phyloP scores from a whole-genome alignment of 75 land plant genomes.

The Cunninghamia lanceolata region DNA sequence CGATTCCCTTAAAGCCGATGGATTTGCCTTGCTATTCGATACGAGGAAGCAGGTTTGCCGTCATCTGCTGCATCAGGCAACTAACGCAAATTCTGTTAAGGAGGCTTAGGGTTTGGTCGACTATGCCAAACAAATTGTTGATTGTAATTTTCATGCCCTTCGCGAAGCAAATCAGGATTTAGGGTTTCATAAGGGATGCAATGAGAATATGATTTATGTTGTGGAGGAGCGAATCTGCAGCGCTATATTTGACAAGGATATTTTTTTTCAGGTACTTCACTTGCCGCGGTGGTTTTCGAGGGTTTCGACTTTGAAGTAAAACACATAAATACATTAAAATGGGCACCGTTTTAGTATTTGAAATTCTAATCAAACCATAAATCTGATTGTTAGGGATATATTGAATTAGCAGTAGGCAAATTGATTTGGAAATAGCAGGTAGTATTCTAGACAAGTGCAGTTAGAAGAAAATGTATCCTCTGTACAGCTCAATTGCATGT shows the following conservation, averaged over 20 bases:
- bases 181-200: too few species aligned
- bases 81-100: background rate
- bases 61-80: too few species aligned
- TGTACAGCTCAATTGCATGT: background rate
- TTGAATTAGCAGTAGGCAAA: background rate
- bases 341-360: background rate
- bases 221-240: slow-evolving; percentile 23
- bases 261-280: too few species aligned
- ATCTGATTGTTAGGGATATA: background rate
- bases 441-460: background rate
- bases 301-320: too few species aligned
- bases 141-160: slow-evolving; percentile 10
- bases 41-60: slow-evolving; percentile 1
- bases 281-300: too few species aligned
- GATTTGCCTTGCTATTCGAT: slow-evolving; percentile 9
- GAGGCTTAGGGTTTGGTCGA: slow-evolving; percentile 4
- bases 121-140: slow-evolving; percentile 14
- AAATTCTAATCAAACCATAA: background rate
- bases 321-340: background rate
- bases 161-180: slow-evolving; percentile 7
- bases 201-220: slow-evolving; percentile 12
- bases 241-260: too few species aligned
- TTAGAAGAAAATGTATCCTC: slow-evolving; percentile 1
- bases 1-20: background rate
- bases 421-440: background rate